Evolutionary conservation across 2,329 filamentous ascomycete genomes (phyloP).

Genomic region (Exophiala sp.): DNA sequence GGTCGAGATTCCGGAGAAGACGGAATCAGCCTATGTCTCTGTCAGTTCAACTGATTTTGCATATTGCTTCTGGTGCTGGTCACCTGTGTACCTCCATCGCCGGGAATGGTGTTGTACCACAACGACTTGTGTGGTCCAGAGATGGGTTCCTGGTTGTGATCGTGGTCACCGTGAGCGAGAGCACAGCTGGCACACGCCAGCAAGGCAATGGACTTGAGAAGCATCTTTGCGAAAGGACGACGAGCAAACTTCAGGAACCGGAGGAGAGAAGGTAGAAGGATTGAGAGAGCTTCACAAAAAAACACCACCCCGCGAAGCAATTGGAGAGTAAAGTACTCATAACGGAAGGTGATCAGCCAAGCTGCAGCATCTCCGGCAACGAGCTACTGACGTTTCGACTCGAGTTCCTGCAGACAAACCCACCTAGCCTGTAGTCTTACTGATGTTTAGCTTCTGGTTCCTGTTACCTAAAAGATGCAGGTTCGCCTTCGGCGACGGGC

Average conservation of each 20-base stretch:
- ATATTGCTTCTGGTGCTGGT: conserved; percentile 14
- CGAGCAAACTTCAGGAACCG: neutral
- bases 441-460: conserved; percentile 7
- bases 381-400: neutral
- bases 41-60: neutral
- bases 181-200: conserved; percentile 48
- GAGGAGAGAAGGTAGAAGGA: neutral
- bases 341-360: conserved; percentile 11
- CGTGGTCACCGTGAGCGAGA: conserved; percentile 57
- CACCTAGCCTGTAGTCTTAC: neutral
- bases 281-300: neutral
- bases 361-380: neutral
- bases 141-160: conserved; percentile 57
- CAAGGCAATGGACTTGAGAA: conserved; percentile 22
- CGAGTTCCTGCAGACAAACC: conserved; percentile 16
- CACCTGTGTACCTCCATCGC: conserved; percentile 80
- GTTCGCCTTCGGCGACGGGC: neutral
- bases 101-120: conserved; percentile 80
- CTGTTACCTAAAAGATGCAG: conserved; percentile 16
- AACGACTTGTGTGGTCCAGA: conserved; percentile 68
- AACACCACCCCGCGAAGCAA: neutral
- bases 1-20: conserved; percentile 84
- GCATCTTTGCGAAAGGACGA: conserved; percentile 17
- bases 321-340: conserved; percentile 1
- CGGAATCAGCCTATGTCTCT: conserved; percentile 67